Evolutionary conservation across 108 stramenopile genomes (phyloP).

Genomic region (Discostella stelligeroides): DNA sequence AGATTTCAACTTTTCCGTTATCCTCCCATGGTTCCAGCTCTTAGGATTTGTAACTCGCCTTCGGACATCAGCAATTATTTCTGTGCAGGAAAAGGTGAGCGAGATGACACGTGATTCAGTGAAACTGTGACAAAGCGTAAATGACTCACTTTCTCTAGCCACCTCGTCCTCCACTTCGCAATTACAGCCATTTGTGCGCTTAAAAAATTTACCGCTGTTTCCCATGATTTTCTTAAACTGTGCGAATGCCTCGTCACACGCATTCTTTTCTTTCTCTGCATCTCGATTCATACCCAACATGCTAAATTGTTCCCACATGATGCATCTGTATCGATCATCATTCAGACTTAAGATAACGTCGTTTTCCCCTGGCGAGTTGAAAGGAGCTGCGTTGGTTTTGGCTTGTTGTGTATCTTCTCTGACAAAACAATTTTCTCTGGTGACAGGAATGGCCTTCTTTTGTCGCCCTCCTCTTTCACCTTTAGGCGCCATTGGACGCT

Average conservation of each 20-base stretch:
- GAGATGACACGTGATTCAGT: not conserved
- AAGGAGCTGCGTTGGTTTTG: not conserved
- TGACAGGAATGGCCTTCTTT: slow-evolving; percentile 4
- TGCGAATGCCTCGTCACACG: slow-evolving; percentile 1
- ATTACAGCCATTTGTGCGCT: slow-evolving; percentile 1
- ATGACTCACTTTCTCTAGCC: slow-evolving; percentile 8
- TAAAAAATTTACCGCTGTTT: slow-evolving; percentile 7
- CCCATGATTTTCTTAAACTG: slow-evolving; percentile 3
- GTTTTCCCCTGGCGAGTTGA: not conserved
- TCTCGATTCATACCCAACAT: slow-evolving; percentile 4
- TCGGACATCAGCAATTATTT: slow-evolving; percentile 11
- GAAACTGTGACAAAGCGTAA: not conserved
- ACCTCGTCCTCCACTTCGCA: not conserved
- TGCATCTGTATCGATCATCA: slow-evolving; percentile 14
- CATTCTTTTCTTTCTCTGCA: slow-evolving; percentile 2
- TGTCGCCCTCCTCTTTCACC: slow-evolving; percentile 23
- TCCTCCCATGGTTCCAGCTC: not conserved
- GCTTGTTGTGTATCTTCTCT: not conserved
- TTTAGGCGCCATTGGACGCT: not conserved
- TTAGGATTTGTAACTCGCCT: not conserved
- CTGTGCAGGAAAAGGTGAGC: not conserved
- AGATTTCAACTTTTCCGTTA: not conserved
- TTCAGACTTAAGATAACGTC: slow-evolving; percentile 18
- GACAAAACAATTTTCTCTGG: not conserved
- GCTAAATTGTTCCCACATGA: slow-evolving; percentile 10